These are phyloP conservation scores for Pythium angustatum DNA, from an alignment of 352 stramenopile genomes.

Conservation along the genomic window DNA sequence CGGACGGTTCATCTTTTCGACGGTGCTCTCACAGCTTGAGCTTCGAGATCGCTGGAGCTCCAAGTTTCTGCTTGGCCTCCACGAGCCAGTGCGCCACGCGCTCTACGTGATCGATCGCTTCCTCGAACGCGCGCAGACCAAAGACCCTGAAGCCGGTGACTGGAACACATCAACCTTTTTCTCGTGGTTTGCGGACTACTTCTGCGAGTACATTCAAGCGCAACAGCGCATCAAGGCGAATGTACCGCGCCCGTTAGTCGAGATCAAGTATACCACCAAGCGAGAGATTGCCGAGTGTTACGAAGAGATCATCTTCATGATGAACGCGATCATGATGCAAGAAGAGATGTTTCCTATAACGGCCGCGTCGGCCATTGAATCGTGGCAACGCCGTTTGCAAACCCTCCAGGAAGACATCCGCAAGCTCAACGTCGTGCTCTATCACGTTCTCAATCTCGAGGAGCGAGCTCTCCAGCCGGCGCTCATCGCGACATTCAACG, in stretches of 20 bases:
- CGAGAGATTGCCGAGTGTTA: slow-evolving; percentile 68
- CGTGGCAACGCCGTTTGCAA: slow-evolving; percentile 48
- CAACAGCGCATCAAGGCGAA: slow-evolving; percentile 68
- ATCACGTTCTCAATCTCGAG: slow-evolving; percentile 68
- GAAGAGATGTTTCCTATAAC: slow-evolving; percentile 56
- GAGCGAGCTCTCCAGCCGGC: slow-evolving; percentile 60
- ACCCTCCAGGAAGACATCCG: slow-evolving; percentile 71
- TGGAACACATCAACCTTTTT: slow-evolving; percentile 52
- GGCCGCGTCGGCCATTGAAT: slow-evolving; percentile 43
- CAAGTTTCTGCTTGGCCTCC: slow-evolving; percentile 69
- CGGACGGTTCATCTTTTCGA: slow-evolving; percentile 67
- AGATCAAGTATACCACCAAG: slow-evolving; percentile 55
- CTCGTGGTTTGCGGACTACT: slow-evolving; percentile 75
- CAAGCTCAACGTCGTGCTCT: slow-evolving; percentile 65
- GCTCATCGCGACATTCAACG: slow-evolving; percentile 66
- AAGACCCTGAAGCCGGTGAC: slow-evolving; percentile 4
- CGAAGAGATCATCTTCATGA: slow-evolving; percentile 59
- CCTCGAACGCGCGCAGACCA: slow-evolving; percentile 56
- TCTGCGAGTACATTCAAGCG: slow-evolving; percentile 69
- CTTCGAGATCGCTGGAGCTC: slow-evolving; percentile 62
- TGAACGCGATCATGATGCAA: slow-evolving; percentile 58
- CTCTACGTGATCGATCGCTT: slow-evolving; percentile 85
- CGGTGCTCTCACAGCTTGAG: slow-evolving; percentile 53
- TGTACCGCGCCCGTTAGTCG: slow-evolving; percentile 58
- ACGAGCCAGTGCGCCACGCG: slow-evolving; percentile 78